Conservation (phyloP, 108 stramenopile genomes). For the Asterionellopsis glacialis region DNA sequence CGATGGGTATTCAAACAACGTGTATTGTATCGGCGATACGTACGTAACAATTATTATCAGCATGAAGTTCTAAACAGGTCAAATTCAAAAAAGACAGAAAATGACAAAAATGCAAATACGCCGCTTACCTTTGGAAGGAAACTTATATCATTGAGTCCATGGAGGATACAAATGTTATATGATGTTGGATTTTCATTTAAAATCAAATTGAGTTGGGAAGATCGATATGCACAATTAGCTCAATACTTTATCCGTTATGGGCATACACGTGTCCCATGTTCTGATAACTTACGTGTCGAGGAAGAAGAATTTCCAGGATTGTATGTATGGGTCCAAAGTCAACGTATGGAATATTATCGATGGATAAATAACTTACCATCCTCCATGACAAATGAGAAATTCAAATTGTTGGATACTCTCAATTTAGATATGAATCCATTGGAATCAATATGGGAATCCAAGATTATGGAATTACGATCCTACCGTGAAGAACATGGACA, state of each 20-base stretch:
- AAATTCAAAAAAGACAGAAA: too few species aligned
- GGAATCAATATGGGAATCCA: neutral
- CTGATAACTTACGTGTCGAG: neutral
- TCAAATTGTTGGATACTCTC: neutral
- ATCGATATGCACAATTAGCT: neutral
- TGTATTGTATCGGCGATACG: neutral
- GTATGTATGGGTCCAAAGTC: constrained; percentile 27
- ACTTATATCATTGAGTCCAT: neutral
- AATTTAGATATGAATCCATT: neutral
- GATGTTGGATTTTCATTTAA: constrained; percentile 4
- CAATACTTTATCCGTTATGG: neutral
- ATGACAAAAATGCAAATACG: neutral
- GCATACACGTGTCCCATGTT: neutral
- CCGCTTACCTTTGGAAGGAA: constrained; percentile 1
- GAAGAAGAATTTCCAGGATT: constrained; percentile 20
- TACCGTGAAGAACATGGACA: neutral
- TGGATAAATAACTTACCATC: constrained; percentile 16
- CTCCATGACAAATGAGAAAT: constrained; percentile 12
- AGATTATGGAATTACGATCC: neutral
- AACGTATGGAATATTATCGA: constrained; percentile 28
- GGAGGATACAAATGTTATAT: constrained; percentile 5
- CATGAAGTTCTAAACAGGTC: neutral
- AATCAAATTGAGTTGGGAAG: neutral
- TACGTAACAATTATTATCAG: constrained; percentile 2
- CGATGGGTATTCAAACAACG: constrained; percentile 4